These are phyloP conservation scores for Carex myosuroides DNA, from an alignment of 176 grass and related monocot species.

Conservation along the genomic window DNA sequence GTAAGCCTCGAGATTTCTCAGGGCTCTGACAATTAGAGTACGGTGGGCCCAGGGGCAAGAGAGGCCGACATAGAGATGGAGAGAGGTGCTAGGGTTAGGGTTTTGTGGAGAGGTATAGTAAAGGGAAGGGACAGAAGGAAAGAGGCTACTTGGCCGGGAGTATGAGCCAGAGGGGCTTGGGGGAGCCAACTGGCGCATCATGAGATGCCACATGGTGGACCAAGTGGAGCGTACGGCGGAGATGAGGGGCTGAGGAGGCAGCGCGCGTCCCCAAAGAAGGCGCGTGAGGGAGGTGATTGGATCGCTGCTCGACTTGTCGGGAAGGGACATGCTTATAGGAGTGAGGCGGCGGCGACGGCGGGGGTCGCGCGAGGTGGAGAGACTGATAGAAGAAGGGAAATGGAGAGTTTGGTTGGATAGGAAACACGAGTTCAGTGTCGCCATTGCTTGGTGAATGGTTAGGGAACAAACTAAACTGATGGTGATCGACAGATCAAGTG, in stretches of 20 bases:
- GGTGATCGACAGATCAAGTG: too few species aligned
- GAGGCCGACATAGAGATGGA: slow-evolving; percentile 87
- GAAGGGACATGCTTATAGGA: background rate
- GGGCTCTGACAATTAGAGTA: slow-evolving; percentile 48
- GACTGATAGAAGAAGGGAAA: background rate
- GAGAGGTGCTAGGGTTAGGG: slow-evolving; percentile 8
- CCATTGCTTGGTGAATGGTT: background rate
- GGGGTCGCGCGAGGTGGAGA: background rate
- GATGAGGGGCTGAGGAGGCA: slow-evolving; percentile 28
- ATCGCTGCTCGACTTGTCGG: slow-evolving; percentile 3
- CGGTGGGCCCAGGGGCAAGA: slow-evolving; percentile 91
- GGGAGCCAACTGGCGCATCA: slow-evolving; percentile 88
- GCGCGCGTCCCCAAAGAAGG: slow-evolving; percentile 33
- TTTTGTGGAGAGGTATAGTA: slow-evolving; percentile 14
- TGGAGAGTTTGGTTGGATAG: background rate
- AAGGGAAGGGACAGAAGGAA: slow-evolving; percentile 38
- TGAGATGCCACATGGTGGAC: slow-evolving; percentile 54
- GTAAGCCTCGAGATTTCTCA: slow-evolving; percentile 39
- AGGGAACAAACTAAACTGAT: background rate
- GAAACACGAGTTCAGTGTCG: background rate
- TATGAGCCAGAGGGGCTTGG: slow-evolving; percentile 59
- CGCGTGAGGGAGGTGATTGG: slow-evolving; percentile 33
- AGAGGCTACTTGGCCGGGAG: slow-evolving; percentile 42
- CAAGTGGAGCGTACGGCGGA: slow-evolving; percentile 33
- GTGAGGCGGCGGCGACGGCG: background rate